Evolutionary conservation across 1,139 yeast species (phyloP), one percentile per base, ranked within the genome.

Genomic region (Nakaseomyces nivariensis): DNA sequence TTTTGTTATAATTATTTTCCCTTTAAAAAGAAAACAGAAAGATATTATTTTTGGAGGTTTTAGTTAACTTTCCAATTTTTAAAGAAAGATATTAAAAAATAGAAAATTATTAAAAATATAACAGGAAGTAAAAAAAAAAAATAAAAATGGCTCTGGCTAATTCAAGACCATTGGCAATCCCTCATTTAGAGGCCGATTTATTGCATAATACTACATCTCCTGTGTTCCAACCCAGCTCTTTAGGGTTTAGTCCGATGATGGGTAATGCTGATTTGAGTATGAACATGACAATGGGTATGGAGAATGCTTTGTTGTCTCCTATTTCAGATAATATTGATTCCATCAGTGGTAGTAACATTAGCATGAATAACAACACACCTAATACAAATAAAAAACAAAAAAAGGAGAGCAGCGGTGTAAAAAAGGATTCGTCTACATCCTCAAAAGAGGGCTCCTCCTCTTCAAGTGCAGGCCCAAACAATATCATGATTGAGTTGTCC

Each of bases 401-500:
- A 31, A 38, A 38, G 25, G 42, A 38, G 11, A 26, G 40, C 26
- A 37, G 7, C 3, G 11, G 31, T 26, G 42, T 38, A 6, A 38
- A 38, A n/a, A 38, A 38, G 42, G 42, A 38, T 6, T 1, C 40
- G 25, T 33, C 36, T 29, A 29, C 31, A 13, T 38, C 42, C 6
- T 2, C 13, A 10, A 47, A 53, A 47, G 55, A 55, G 46, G 53
- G 52, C 44, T 22, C 47, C 55, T 17, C 77, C 80, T 29, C 36
- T 3, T 41, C 44, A 2, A 41, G 11, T 29, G 44, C 44, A 13
- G 44, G 44, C 8, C 44, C 44, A 11, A 41, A 41, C 44, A 41
- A 41, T 11, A 41, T 41, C 9, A 41, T 41, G 44, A 41, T 41
- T 27, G 90, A 89, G 46, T 81, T 85, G 43, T 82, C 88, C 8